These are phyloP conservation scores for Fusarium illudens DNA, from an alignment of 2,329 filamentous ascomycete genomes.

Conservation along the genomic window DNA sequence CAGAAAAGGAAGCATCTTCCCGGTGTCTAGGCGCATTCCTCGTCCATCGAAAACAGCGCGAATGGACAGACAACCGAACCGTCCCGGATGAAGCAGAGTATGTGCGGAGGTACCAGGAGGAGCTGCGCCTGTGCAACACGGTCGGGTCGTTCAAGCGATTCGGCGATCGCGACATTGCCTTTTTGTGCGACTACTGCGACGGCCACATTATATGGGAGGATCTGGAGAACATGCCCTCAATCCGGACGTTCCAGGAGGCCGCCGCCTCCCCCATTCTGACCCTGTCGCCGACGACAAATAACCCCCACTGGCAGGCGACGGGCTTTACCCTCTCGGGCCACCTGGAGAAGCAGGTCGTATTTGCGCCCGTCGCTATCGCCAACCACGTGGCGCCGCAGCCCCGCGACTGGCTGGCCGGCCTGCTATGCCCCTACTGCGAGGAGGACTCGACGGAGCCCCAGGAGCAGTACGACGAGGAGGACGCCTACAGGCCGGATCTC, in stretches of 20 bases:
- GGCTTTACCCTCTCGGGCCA: slow-evolving; percentile 52
- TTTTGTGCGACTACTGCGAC: slow-evolving; percentile 69
- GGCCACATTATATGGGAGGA: slow-evolving; percentile 68
- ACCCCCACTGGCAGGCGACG: slow-evolving; percentile 62
- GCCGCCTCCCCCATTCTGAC: slow-evolving; percentile 34
- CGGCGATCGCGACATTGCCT: slow-evolving; percentile 62
- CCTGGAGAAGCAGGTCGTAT: slow-evolving; percentile 61
- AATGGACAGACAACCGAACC: slow-evolving; percentile 40
- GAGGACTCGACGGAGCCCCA: slow-evolving; percentile 56
- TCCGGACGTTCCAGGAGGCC: slow-evolving; percentile 48
- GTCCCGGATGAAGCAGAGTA: slow-evolving; percentile 46
- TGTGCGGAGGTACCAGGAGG: slow-evolving; percentile 54
- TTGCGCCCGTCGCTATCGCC: slow-evolving; percentile 65
- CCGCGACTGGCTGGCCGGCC: slow-evolving; percentile 61
- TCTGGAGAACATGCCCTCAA: slow-evolving; percentile 60
- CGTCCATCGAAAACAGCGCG: slow-evolving; percentile 59
- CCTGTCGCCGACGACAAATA: slow-evolving; percentile 40
- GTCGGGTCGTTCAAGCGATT: slow-evolving; percentile 66
- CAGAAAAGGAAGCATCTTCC: slow-evolving; percentile 56
- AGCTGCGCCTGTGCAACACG: slow-evolving; percentile 59
- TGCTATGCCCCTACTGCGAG: slow-evolving; percentile 67
- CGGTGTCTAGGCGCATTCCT: slow-evolving; percentile 66
- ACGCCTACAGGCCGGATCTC: slow-evolving; percentile 57
- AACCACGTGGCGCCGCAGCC: slow-evolving; percentile 62
- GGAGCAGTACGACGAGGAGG: slow-evolving; percentile 60